These are phyloP conservation scores for Silene coronaria DNA, from an alignment of 179 eudicot genomes.

Conservation along the genomic window DNA sequence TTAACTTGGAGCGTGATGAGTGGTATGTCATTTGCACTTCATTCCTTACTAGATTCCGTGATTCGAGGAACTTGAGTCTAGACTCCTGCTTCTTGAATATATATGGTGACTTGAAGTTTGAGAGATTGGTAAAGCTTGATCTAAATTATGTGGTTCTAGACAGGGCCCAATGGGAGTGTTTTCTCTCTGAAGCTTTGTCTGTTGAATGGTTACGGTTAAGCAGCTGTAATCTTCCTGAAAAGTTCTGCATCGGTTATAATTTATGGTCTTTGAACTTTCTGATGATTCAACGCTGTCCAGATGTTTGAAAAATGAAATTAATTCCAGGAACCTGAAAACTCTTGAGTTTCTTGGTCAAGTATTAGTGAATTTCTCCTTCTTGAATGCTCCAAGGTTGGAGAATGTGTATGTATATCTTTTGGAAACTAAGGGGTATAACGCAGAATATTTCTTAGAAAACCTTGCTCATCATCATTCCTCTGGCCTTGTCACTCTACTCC, in stretches of 20 bases:
- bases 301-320: not conserved
- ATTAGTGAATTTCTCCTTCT: not conserved
- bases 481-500: not conserved
- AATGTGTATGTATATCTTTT: not conserved
- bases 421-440: not conserved
- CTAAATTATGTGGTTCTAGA: not conserved
- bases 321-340: not conserved
- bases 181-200: not conserved
- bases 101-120: no score
- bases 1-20: not conserved
- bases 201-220: conserved; percentile 2
- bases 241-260: conserved; percentile 4
- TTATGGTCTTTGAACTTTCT: not conserved
- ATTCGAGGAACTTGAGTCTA: conserved; percentile 6
- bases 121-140: not conserved
- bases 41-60: not conserved
- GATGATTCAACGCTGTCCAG: not conserved
- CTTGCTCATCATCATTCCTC: not conserved
- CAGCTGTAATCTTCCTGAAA: conserved; percentile 12
- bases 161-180: not conserved
- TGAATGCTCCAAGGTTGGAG: conserved; percentile 2
- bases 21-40: not conserved
- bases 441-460: not conserved
- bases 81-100: no score
- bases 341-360: not conserved